Conservation (phyloP, 371 early-diverging fungal species). For the Haplosporangium sp. region DNA sequence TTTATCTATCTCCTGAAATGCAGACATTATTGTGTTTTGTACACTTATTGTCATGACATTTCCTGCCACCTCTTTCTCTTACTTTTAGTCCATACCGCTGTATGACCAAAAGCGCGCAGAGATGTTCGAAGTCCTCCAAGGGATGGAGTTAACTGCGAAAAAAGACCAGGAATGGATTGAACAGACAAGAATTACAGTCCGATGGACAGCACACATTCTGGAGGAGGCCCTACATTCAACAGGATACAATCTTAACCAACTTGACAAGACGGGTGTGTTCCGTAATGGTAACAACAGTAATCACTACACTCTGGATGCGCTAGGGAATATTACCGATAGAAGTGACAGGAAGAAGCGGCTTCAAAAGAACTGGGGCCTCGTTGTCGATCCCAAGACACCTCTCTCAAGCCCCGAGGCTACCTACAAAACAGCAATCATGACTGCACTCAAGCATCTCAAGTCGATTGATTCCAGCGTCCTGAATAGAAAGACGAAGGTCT, state of each 20-base stretch:
- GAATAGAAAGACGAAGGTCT: too few relatives aligned
- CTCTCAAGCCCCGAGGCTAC: background rate
- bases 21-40: background rate
- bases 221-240: slow-evolving; percentile 23
- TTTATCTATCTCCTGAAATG: background rate
- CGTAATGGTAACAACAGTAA: background rate
- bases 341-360: background rate
- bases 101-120: slow-evolving; percentile 25
- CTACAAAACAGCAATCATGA: slow-evolving; percentile 26
- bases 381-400: background rate
- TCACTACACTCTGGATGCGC: background rate
- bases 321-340: background rate
- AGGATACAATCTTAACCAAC: background rate
- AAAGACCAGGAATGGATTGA: slow-evolving; percentile 36
- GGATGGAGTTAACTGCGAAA: slow-evolving; percentile 13
- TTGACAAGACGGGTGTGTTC: background rate
- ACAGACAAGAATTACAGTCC: slow-evolving; percentile 16
- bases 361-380: background rate
- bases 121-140: slow-evolving; percentile 35
- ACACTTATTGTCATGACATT: background rate
- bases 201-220: slow-evolving; percentile 16
- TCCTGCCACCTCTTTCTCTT: background rate
- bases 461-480: slow-evolving; percentile 9
- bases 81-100: slow-evolving; percentile 28
- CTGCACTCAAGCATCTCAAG: slow-evolving; percentile 26